These are phyloP conservation scores for Isoetes taiwanensis DNA, from an alignment of 75 land plant species.

Conservation along the genomic window DNA sequence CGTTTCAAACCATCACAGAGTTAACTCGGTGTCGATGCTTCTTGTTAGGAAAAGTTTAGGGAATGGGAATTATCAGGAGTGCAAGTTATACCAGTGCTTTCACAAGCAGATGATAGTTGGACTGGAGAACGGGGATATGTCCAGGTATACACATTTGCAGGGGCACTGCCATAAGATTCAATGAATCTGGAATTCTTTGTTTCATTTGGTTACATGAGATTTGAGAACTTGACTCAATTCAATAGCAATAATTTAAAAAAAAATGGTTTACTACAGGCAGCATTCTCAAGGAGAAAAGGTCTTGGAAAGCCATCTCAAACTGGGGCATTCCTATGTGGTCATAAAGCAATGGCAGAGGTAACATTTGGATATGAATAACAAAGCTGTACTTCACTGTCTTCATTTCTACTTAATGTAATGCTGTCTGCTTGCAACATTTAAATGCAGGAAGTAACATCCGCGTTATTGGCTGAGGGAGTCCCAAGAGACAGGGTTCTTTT, in stretches of 20 bases:
- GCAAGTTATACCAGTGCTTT: conserved; percentile 71
- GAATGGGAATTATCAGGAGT: conserved; percentile 90
- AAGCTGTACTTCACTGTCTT: no score
- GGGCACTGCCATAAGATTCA: no score
- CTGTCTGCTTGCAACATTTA: no score
- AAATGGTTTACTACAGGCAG: conserved; percentile 70
- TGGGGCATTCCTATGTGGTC: conserved; percentile 82
- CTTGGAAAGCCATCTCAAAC: conserved; percentile 38
- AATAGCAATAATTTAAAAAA: no score
- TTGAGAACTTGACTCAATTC: no score
- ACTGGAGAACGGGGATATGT: conserved; percentile 85
- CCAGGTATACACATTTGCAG: no score
- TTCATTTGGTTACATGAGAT: no score
- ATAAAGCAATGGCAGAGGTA: conserved; percentile 88
- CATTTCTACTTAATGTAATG: no score
- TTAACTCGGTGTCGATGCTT: no score
- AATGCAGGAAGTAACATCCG: conserved; percentile 72
- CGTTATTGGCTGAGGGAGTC: conserved; percentile 60
- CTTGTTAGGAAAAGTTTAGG: conserved; percentile 70
- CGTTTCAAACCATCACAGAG: no score
- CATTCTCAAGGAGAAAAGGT: conserved; percentile 51
- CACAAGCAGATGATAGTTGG: conserved; percentile 78
- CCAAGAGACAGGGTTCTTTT: conserved; percentile 56
- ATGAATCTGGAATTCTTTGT: no score
- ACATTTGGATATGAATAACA: neutral